Evolutionary conservation across 371 early-diverging fungal species (phyloP).

Genomic region (Mucor sp.): DNA sequence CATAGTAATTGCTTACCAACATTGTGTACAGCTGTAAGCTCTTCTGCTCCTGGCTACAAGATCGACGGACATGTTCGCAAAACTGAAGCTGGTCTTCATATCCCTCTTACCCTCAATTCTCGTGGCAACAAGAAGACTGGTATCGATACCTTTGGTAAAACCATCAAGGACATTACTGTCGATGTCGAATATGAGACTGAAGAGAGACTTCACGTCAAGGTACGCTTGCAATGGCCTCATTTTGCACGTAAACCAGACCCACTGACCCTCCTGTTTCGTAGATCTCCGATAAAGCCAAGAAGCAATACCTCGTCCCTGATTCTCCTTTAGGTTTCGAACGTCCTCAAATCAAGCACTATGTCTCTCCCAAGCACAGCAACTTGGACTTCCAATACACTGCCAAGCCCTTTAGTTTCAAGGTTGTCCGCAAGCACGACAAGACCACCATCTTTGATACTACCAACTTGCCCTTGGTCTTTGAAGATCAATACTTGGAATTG

Average conservation of each 20-base stretch:
- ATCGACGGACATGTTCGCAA: slow-evolving; percentile 28
- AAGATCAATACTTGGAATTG: slow-evolving; percentile 72
- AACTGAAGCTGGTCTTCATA: slow-evolving; percentile 34
- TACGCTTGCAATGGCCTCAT: not conserved
- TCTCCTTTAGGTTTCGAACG: slow-evolving; percentile 41
- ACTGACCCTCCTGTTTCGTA: not conserved
- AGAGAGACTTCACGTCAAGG: slow-evolving; percentile 53
- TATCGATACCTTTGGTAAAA: slow-evolving; percentile 40
- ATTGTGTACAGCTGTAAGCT: slow-evolving; percentile 8
- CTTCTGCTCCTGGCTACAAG: slow-evolving; percentile 34
- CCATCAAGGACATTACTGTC: slow-evolving; percentile 42
- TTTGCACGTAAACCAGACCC: not conserved
- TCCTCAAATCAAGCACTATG: slow-evolving; percentile 12
- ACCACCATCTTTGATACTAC: slow-evolving; percentile 62
- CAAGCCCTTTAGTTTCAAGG: slow-evolving; percentile 58
- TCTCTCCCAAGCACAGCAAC: slow-evolving; percentile 29
- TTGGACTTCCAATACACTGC: slow-evolving; percentile 47
- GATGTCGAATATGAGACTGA: slow-evolving; percentile 54
- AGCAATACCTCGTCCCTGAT: slow-evolving; percentile 60
- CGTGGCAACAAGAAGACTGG: slow-evolving; percentile 5
- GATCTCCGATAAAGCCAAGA: slow-evolving; percentile 49
- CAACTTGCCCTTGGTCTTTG: slow-evolving; percentile 61
- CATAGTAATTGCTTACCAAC: not conserved
- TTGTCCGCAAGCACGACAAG: slow-evolving; percentile 49
- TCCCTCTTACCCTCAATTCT: slow-evolving; percentile 25